Evolutionary conservation across 805 yeast genomes (phyloP), one percentile per base, ranked within the genome.

Genomic region (Yamadazyma sp.): DNA sequence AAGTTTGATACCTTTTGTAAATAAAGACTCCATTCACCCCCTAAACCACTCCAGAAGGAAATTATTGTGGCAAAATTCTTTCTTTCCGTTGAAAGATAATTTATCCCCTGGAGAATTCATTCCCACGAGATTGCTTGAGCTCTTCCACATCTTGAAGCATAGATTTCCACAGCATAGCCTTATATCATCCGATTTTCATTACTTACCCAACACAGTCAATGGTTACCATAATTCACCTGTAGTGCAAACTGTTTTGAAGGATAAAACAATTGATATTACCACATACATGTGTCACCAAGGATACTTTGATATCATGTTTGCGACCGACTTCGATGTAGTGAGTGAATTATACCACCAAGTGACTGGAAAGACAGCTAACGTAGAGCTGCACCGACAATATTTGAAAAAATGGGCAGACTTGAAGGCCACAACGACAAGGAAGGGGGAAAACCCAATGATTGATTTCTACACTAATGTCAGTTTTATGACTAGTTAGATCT

Each of bases 271-370:
- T 4, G 80, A 84, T 14, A 76, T 82, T 0, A 71, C 79, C 25
- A 79, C 90, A 0, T 86, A 80, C 56, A 81, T 87, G 90, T 82
- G 77, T n/a, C 73, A 82, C 26, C 95, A 85, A 54, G 96, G 95
- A 0, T 83, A 73, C 52, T 87, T 85, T 55, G 95, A 87, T 57
- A 86, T 87, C 35, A 78, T 85, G 82, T 87, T 87, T 53, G 86
- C 95, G 7, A 87, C 95, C 0, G 84, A 87, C 52, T 88, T 87
- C 57, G 60, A 63, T 6, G 63, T 79, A 6, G 77, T 80, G 3
- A 68, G 75, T 27, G 82, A 80, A 33, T 44, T 86, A 42, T 88
- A 87, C 53, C 64, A 67, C 12, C 74, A 75, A 44, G 75, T 84
- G 11, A 74, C 81, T 14, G 88, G 88, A 0, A 82, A 76, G 48